Percentiles rank a stretch among this genome's conserved stretches.
phyloP scores from a whole-genome alignment of 768 basidiomycete species.

The Boletus barrowsii region DNA sequence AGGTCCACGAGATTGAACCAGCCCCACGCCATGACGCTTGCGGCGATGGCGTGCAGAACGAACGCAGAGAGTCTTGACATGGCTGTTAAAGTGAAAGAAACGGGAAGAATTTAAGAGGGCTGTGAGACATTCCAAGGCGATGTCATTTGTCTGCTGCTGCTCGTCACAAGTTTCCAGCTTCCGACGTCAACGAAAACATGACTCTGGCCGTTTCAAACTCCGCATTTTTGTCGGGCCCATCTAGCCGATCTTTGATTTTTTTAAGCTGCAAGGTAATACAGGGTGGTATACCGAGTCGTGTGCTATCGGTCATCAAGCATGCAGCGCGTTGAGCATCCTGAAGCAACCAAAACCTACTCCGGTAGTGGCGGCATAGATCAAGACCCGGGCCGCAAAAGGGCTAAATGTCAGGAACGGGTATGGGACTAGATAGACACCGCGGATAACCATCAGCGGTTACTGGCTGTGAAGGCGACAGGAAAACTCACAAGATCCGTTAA shows the following conservation, averaged over 20 bases:
- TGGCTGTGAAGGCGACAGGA: neutral
- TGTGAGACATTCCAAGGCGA: too few relatives aligned
- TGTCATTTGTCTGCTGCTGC: too few relatives aligned
- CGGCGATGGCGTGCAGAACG: conserved; percentile 32
- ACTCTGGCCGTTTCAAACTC: too few relatives aligned
- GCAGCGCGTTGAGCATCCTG: conserved; percentile 55
- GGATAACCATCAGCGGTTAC: neutral
- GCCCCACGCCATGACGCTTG: conserved; percentile 37
- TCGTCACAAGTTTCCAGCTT: too few relatives aligned
- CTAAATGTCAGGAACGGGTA: conserved; percentile 79
- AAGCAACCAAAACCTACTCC: conserved; percentile 55
- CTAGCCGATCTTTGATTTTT: too few relatives aligned
- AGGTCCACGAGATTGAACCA: conserved; percentile 21
- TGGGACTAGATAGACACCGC: conserved; percentile 49
- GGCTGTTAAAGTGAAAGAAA: neutral
- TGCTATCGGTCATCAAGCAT: conserved; percentile 27
- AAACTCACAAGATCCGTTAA: conserved; percentile 60
- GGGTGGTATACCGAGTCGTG: too few relatives aligned
- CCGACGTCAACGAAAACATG: too few relatives aligned
- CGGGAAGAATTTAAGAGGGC: too few relatives aligned
- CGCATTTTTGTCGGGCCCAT: too few relatives aligned
- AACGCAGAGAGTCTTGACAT: conserved; percentile 18
- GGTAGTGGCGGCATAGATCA: conserved; percentile 57
- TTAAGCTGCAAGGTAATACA: too few relatives aligned
- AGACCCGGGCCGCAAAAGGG: conserved; percentile 46